These are phyloP conservation scores for Aureococcus anophagefferens DNA, from an alignment of 108 stramenopile species.

Conservation along the genomic window DNA sequence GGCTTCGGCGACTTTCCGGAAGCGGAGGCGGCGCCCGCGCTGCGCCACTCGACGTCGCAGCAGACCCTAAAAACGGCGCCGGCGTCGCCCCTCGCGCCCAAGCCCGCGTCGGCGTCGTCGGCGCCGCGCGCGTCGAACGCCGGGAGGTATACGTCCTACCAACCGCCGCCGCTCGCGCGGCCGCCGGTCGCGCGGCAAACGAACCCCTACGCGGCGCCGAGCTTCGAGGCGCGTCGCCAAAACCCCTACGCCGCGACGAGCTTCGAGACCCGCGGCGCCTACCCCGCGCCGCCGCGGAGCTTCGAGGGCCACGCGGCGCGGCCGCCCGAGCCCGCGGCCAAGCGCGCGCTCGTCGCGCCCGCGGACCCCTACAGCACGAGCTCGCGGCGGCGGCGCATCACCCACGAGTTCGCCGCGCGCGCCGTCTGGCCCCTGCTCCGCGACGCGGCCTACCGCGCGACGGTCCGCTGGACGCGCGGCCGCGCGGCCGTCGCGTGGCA, in stretches of 20 bases:
- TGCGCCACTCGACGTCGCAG: not conserved
- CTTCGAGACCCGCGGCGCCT: no score
- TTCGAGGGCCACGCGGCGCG: not conserved
- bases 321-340: not conserved
- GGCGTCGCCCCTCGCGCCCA: no score
- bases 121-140: no score
- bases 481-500: not conserved
- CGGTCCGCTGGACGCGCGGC: not conserved
- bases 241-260: no score
- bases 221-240: no score
- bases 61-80: not conserved
- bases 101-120: no score
- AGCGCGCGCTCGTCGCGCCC: not conserved
- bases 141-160: no score
- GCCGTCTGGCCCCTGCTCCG: not conserved
- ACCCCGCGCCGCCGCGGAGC: not conserved
- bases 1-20: not conserved
- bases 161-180: no score
- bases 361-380: not conserved
- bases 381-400: conserved; percentile 1
- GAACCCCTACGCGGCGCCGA: no score
- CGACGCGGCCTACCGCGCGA: not conserved
- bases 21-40: not conserved
- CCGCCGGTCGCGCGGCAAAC: no score
- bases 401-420: not conserved